Conservation (phyloP, 139 green algal species). For the Zygnema circumcarinatum region DNA sequence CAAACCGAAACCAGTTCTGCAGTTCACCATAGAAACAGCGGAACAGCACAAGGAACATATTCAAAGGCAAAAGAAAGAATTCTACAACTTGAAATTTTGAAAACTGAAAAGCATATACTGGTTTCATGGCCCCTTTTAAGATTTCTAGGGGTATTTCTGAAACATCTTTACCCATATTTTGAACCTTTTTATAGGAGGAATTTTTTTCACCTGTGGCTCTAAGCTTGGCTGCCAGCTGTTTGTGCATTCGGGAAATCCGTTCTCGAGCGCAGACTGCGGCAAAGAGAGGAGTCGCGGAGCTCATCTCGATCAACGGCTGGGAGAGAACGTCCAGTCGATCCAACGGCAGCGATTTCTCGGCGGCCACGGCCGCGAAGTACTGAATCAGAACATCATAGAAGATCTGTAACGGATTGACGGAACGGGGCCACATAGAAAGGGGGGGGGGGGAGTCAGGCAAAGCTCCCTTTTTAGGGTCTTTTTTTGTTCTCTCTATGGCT, state of each 20-base stretch:
- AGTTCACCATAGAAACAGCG: no score
- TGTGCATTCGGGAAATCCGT: conserved; percentile 7
- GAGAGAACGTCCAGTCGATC: background rate
- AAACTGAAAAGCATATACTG: conserved; percentile 11
- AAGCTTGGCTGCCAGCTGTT: background rate
- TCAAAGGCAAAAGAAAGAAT: conserved; percentile 2
- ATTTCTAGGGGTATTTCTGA: no score
- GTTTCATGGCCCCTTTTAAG: no score
- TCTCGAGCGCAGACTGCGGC: conserved; percentile 63
- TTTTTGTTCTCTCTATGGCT: no score
- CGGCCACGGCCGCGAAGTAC: conserved; percentile 85
- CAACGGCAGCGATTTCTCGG: conserved; percentile 65
- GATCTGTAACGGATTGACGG: no score
- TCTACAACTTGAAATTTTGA: background rate
- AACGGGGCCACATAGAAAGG: no score
- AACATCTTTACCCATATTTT: no score
- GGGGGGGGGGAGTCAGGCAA: no score
- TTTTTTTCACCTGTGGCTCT: conserved; percentile 16
- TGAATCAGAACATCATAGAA: conserved; percentile 90
- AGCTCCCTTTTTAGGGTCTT: no score
- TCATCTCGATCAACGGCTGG: conserved; percentile 1
- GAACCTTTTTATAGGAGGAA: no score
- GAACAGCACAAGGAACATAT: background rate
- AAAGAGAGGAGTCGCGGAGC: conserved; percentile 60
- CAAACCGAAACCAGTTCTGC: conserved; percentile 37